Evolutionary conservation across 306 rosid species (phyloP).

Genomic region (Trifolium dubium): DNA sequence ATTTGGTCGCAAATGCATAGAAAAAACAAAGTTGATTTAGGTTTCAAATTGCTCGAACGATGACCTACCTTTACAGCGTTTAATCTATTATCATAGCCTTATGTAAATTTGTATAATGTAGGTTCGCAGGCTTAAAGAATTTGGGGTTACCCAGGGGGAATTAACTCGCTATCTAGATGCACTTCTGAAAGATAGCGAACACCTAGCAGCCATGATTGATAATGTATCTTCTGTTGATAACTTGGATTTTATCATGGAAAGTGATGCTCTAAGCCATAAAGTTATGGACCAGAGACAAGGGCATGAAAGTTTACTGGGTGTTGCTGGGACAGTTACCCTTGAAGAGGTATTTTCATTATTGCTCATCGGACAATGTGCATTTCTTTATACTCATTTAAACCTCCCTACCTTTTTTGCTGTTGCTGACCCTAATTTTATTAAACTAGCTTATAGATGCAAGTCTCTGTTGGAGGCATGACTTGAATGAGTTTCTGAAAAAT

Average conservation of each 20-base stretch:
- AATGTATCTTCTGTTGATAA: constrained; percentile 98
- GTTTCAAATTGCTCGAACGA: constrained; percentile 31
- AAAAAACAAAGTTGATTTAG: constrained; percentile 15
- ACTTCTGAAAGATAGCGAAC: constrained; percentile 94
- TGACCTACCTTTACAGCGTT: constrained; percentile 27
- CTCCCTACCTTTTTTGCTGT: constrained; percentile 15
- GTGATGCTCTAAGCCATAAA: constrained; percentile 92
- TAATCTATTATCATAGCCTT: constrained; percentile 25
- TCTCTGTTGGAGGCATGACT: constrained; percentile 22
- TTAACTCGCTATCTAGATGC: constrained; percentile 96
- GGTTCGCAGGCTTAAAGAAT: constrained; percentile 97
- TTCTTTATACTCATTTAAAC: constrained; percentile 1
- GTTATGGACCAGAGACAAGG: constrained; percentile 99
- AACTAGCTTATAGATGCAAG: constrained; percentile 2
- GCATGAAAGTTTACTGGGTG: constrained; percentile 89
- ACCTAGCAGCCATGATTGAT: constrained; percentile 97
- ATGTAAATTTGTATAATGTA: constrained; percentile 46
- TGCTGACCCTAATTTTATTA: constrained; percentile 2
- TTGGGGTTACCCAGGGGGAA: constrained; percentile 98
- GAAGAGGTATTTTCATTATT: constrained; percentile 71
- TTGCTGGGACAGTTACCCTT: constrained; percentile 91
- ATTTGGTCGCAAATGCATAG: constrained; percentile 20
- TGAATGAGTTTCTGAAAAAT: constrained; percentile 4
- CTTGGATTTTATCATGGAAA: constrained; percentile 98
- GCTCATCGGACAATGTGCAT: constrained; percentile 26